A percentile compares a stretch with the other conserved stretches of the same genome.
These are phyloP conservation scores for Paratinospora sagittata DNA, from an alignment of 164 flowering plant species.

Conservation along the genomic window DNA sequence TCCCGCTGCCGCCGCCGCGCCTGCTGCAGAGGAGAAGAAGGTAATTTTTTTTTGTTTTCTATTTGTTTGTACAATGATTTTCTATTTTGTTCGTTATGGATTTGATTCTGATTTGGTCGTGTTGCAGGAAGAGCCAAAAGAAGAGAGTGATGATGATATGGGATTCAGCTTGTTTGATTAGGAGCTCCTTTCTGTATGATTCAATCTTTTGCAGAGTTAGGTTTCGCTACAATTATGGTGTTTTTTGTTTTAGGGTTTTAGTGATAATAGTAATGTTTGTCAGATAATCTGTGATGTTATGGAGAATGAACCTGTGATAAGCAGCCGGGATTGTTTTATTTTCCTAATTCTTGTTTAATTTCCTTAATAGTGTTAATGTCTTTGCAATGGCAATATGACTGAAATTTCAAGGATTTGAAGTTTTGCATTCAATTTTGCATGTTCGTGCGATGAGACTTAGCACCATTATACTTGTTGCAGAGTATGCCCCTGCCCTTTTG, in stretches of 20 bases:
- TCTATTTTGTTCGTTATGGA: too few species aligned
- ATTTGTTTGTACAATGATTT: too few species aligned
- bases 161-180: slow-evolving; percentile 42
- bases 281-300: too few species aligned
- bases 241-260: background rate
- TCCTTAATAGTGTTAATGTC: background rate
- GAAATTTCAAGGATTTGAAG: background rate
- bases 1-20: slow-evolving; percentile 20
- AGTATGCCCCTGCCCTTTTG: background rate
- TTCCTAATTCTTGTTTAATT: background rate
- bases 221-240: background rate
- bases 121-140: slow-evolving; percentile 44
- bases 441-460: background rate
- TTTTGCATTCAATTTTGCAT: background rate
- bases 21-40: slow-evolving; percentile 24
- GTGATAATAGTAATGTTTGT: background rate
- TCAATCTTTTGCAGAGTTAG: slow-evolving; percentile 6
- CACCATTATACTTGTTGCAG: background rate
- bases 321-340: background rate
- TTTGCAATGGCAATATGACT: background rate
- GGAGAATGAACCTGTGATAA: background rate
- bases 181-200: slow-evolving; percentile 17
- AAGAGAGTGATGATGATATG: slow-evolving; percentile 41
- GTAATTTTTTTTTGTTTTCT: too few species aligned
- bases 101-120: too few species aligned